Conservation (phyloP, 345 rosid species). For the Moricandia arvensis region DNA sequence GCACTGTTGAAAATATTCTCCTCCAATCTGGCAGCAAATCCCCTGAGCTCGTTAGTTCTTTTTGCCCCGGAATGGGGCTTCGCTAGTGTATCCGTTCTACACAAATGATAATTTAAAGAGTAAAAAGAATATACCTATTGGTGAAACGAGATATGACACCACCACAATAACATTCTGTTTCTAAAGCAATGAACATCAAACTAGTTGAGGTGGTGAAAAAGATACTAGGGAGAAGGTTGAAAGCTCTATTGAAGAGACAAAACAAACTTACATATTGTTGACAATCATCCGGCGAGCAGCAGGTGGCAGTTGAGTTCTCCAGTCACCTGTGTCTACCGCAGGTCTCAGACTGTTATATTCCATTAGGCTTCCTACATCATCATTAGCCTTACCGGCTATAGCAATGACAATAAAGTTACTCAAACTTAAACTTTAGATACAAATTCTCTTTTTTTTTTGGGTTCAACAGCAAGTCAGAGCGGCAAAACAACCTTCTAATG, state of each 20-base stretch:
- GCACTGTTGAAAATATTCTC: constrained; percentile 60
- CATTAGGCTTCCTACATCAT: constrained; percentile 23
- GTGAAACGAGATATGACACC: neutral
- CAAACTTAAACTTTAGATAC: neutral
- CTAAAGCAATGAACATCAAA: neutral
- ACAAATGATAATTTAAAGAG: constrained; percentile 2
- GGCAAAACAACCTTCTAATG: neutral
- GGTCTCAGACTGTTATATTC: constrained; percentile 49
- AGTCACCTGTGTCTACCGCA: constrained; percentile 47
- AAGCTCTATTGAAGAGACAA: neutral
- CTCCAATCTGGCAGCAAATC: constrained; percentile 76
- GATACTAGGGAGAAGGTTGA: neutral
- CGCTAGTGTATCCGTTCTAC: constrained; percentile 65
- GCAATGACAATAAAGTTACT: neutral
- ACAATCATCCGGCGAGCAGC: constrained; percentile 60
- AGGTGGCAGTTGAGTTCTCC: constrained; percentile 57
- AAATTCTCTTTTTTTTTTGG: neutral
- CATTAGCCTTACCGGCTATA: neutral
- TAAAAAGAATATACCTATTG: neutral
- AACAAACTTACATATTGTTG: constrained; percentile 55
- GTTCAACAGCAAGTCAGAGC: neutral
- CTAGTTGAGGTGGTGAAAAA: neutral
- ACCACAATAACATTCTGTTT: neutral
- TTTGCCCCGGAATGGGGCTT: constrained; percentile 62
- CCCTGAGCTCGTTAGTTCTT: constrained; percentile 60